Base-by-base conservation (phyloP, 2,329 filamentous ascomycete species). In the Epichloe brachyelytri region DNA sequence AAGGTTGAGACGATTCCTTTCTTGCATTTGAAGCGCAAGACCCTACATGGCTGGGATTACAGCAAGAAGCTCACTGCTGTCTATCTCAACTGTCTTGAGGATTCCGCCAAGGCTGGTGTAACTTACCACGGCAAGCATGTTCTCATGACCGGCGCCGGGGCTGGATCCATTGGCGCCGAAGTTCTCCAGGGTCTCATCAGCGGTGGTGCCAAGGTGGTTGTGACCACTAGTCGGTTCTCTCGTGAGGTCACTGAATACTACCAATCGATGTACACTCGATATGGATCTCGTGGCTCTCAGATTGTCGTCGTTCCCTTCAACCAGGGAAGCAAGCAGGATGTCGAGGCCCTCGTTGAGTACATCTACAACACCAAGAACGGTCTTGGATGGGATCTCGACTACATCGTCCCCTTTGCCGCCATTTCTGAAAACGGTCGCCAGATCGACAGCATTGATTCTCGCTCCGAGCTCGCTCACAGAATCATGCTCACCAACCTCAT, bases 251-350 rank as follows among this genome's bases (percentile, higher is more conserved):
- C 93, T 5, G 93, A 98, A 73, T 98, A 97, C 74, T 98, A 98
- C 72, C 93, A 98, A 71, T 83, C 88, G 52, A 97, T 98, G 86
- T 98, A 98, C 69, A 86, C 90, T 56, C 86, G 90, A 54, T 95
- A 86, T 62, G 93, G 93, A 62, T 88, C 88, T 54, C 86, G 88
- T 57, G 93, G 93, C 57, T 97, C 93, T 52, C 90, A 97, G 72
- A 84, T 98, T 51, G 88, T 98, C 40, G 93, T 98, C 51, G 94
- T 97, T 51, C 93, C 94, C 47, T 98, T 98, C 80, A 98, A 98
- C 71, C 90, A 96, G 69, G 93, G 91, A 57, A 97, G 91, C 75
- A 94, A 96, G 73, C 91, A 97, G 68, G 93, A 98, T 65, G 87
- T 96, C 37, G 88, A 97, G 68, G 89, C 89, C 45, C 78, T 98